Evolutionary conservation across 495 filamentous ascomycete genomes (phyloP).

Genomic region (Thozetella sp.): DNA sequence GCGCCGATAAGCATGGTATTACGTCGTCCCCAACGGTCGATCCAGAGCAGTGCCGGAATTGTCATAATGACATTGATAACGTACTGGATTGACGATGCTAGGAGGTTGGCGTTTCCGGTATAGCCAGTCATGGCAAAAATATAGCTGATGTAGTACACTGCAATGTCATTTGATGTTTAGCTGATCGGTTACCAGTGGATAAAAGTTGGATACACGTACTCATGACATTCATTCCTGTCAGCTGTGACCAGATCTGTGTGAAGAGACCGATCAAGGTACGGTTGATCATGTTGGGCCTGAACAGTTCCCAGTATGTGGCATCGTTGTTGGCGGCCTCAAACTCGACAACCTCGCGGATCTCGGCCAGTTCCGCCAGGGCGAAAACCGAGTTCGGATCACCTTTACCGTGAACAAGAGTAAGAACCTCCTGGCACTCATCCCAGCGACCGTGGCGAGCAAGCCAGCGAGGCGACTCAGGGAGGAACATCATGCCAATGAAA

Average conservation of each 20-base stretch:
- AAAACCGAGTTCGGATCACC: conserved; percentile 64
- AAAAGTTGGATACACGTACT: no score
- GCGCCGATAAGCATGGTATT: conserved; percentile 66
- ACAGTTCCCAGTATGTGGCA: conserved; percentile 68
- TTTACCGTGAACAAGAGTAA: conserved; percentile 67
- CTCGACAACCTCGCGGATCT: conserved; percentile 71
- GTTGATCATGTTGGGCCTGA: conserved; percentile 74
- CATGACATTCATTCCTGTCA: conserved; percentile 88
- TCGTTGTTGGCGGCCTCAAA: conserved; percentile 66
- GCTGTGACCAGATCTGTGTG: conserved; percentile 82
- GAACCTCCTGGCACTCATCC: conserved; percentile 67
- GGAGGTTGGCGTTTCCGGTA: conserved; percentile 49
- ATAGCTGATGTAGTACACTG: no score
- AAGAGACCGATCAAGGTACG: conserved; percentile 75
- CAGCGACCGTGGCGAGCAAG: conserved; percentile 72
- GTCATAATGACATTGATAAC: conserved; percentile 68
- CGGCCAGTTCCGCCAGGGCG: conserved; percentile 65
- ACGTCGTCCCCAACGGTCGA: conserved; percentile 65
- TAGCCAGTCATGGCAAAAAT: no score
- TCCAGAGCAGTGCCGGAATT: conserved; percentile 52
- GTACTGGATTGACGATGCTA: conserved; percentile 75
- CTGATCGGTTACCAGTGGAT: no score
- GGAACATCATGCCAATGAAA: conserved; percentile 60
- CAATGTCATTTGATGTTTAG: no score
- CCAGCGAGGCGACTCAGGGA: conserved; percentile 82